Percentiles rank a stretch among this genome's conserved stretches.
These are phyloP conservation scores for Linnemannia schmuckeri DNA, from an alignment of 192 early-diverging fungal genomes.

Conservation along the genomic window DNA sequence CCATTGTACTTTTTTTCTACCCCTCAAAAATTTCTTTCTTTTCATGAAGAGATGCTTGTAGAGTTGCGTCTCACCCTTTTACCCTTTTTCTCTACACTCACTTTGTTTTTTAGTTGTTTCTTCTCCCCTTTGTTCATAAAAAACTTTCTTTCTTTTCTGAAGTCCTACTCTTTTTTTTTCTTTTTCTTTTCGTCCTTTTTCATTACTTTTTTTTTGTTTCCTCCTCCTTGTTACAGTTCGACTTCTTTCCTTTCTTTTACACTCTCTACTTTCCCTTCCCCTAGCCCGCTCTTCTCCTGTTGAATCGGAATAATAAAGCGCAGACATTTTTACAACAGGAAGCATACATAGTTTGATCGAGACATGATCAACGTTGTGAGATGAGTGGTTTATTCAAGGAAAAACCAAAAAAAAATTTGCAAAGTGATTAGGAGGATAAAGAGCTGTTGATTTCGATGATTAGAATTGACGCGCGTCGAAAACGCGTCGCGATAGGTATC, in stretches of 20 bases:
- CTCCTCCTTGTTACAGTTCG: conserved; percentile 14
- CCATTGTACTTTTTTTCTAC: conserved; percentile 32
- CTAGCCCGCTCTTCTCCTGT: neutral
- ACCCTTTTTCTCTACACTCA: conserved; percentile 19
- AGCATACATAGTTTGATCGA: no score
- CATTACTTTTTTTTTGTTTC: conserved; percentile 12
- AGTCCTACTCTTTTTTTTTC: conserved; percentile 9
- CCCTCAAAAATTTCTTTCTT: neutral
- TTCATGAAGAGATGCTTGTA: conserved; percentile 35
- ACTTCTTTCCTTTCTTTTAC: neutral
- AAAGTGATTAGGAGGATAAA: no score
- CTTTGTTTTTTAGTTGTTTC: conserved; percentile 14
- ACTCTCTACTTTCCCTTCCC: neutral
- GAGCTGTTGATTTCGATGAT: no score
- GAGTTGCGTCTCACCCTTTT: conserved; percentile 47
- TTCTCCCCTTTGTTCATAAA: conserved; percentile 30
- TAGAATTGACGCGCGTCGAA: no score
- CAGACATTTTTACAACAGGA: neutral
- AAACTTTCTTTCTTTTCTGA: neutral
- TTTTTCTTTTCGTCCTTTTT: neutral
- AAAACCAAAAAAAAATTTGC: no score
- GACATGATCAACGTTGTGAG: no score
- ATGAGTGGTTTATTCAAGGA: no score
- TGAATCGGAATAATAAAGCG: conserved; percentile 1
- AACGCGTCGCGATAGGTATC: no score